phyloP scores from a whole-genome alignment of 1,139 yeast genomes.

The Candida sanyaensis region DNA sequence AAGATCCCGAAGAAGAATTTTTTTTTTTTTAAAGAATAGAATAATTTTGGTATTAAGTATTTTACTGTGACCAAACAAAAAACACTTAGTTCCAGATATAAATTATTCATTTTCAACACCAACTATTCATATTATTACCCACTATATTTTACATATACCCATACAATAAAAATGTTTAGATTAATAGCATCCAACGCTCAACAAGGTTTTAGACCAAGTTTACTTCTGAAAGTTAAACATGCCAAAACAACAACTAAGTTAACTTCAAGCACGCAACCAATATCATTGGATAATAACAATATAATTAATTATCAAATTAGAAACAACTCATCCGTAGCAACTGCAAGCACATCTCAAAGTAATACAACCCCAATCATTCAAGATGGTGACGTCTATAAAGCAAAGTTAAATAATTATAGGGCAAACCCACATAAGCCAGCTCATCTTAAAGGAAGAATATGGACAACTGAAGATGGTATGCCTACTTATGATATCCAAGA shows the following conservation, averaged over 20 bases:
- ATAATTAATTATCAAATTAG: conserved; percentile 7
- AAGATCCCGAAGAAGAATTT: not conserved
- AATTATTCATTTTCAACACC: not conserved
- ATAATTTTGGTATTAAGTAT: too few relatives aligned
- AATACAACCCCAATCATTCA: conserved; percentile 2
- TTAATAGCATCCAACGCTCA: conserved; percentile 39
- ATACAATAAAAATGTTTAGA: conserved; percentile 33
- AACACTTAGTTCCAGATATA: not conserved
- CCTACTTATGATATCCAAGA: conserved; percentile 16
- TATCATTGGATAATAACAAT: conserved; percentile 7
- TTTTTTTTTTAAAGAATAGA: too few relatives aligned
- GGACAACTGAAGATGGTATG: not conserved
- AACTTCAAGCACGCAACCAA: conserved; percentile 8
- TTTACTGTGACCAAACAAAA: too few relatives aligned
- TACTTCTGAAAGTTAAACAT: conserved; percentile 41
- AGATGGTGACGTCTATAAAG: conserved; percentile 3
- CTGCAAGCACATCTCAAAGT: not conserved
- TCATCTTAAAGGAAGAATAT: not conserved
- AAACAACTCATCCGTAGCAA: conserved; percentile 10
- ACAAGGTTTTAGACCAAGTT: conserved; percentile 39
- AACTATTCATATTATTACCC: not conserved
- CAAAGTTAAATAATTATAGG: conserved; percentile 1
- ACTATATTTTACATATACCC: too few relatives aligned
- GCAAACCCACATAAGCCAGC: conserved; percentile 6
- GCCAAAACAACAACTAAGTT: conserved; percentile 14